A percentile compares a stretch with the other conserved stretches of the same genome.
Conservation (phyloP, 1,284 basidiomycete genomes). For the Inonotus obliquus region DNA sequence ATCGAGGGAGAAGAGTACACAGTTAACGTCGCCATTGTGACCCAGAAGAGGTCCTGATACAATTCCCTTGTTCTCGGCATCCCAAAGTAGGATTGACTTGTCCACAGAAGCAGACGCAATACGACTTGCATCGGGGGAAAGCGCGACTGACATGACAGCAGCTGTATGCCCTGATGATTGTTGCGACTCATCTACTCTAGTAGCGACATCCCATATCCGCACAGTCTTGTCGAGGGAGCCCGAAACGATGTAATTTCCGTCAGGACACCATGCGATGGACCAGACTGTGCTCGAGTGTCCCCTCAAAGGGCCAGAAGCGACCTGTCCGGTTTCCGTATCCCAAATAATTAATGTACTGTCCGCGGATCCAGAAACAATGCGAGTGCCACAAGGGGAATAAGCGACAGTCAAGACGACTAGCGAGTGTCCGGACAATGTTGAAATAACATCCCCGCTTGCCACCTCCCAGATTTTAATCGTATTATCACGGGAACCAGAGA, state of each 20-base stretch:
- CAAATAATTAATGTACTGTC: slow-evolving; percentile 12
- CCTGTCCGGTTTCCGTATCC: neutral
- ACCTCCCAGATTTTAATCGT: slow-evolving; percentile 19
- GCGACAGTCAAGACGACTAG: slow-evolving; percentile 3
- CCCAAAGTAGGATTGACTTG: slow-evolving; percentile 4
- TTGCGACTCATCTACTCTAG: neutral
- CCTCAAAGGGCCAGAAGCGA: neutral
- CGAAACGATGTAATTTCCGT: neutral
- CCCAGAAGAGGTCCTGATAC: neutral
- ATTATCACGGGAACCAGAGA: slow-evolving; percentile 4
- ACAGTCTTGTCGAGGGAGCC: slow-evolving; percentile 1
- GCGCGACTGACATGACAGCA: neutral
- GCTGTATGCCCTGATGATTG: neutral
- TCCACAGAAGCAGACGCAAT: neutral
- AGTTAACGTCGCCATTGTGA: slow-evolving; percentile 1
- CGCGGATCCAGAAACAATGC: slow-evolving; percentile 7
- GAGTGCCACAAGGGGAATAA: slow-evolving; percentile 10
- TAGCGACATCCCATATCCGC: neutral
- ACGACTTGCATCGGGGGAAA: neutral
- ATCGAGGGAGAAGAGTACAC: slow-evolving; percentile 9
- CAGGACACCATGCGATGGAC: neutral
- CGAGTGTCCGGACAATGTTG: slow-evolving; percentile 2
- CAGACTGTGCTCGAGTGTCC: neutral
- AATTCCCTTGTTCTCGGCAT: slow-evolving; percentile 7
- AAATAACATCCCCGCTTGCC: neutral